phyloP scores from a whole-genome alignment of 139 green algal species.

The Parachlorella kessleri region DNA sequence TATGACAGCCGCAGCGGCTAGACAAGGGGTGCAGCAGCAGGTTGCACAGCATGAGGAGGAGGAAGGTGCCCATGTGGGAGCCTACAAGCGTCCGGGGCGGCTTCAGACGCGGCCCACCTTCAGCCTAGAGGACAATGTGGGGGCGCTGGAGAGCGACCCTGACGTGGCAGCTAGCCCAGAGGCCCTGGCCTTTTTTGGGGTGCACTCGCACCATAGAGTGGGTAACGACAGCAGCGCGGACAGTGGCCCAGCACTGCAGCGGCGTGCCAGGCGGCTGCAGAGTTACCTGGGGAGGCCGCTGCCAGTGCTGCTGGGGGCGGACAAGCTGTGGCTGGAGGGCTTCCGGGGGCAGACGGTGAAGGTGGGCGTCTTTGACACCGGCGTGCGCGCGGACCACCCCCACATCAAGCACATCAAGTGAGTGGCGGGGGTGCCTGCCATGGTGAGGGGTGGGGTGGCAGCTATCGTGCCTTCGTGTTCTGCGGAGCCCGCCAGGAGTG shows the following conservation, averaged over 20 bases:
- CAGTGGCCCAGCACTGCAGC: background rate
- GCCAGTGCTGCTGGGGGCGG: slow-evolving; percentile 58
- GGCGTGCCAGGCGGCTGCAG: slow-evolving; percentile 5
- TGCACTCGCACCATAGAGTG: no score
- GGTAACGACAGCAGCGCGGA: background rate
- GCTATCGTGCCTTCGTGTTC: no score
- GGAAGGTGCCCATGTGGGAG: slow-evolving; percentile 3
- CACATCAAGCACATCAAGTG: slow-evolving; percentile 94
- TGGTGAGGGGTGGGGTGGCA: no score
- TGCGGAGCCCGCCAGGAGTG: no score
- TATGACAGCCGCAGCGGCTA: background rate
- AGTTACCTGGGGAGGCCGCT: slow-evolving; percentile 32
- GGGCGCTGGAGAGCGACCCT: no score
- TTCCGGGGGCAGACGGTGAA: slow-evolving; percentile 80
- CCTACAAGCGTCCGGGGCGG: slow-evolving; percentile 15
- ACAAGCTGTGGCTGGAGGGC: slow-evolving; percentile 81
- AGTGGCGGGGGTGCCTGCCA: no score
- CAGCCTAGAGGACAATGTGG: slow-evolving; percentile 28
- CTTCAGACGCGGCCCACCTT: slow-evolving; percentile 50
- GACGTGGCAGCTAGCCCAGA: no score
- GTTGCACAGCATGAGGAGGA: slow-evolving; percentile 15
- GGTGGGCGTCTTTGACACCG: slow-evolving; percentile 98
- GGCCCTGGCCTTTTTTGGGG: no score
- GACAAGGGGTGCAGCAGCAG: slow-evolving; percentile 2
- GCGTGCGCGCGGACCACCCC: slow-evolving; percentile 87